Evolutionary conservation across 2,329 filamentous ascomycete species (phyloP), one percentile per base, ranked within the genome.

Genomic region (Aspergillus felis): DNA sequence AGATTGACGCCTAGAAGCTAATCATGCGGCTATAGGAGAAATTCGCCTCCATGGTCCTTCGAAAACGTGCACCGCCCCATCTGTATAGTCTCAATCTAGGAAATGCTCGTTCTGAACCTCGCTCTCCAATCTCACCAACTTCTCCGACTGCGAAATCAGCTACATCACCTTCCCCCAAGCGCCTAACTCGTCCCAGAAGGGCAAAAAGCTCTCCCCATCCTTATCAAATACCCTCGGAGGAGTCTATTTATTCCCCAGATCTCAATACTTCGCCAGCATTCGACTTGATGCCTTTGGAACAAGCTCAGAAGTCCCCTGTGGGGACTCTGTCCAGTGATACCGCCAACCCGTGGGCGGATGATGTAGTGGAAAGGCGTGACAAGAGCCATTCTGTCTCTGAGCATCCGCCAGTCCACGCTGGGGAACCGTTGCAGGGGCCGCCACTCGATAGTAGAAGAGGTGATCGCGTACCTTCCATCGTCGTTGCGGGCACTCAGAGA

Each of bases 211-310:
- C 61, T 29, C 68, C 61, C n/a, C 65, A 62, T 42, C 67, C 61
- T 42, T 61, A 50, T 51, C 66, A 62, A 22, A 55, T 67, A 50
- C 64, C 66, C 14, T 69, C 69, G 9, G 61, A 67, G 52, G 69
- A 72, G 35, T 69, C 71, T 4, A 61, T 74, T 25, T 74, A 71
- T 55, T 74, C 71, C 7, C 72, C 73, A 4, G 71, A 74, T 57
- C 66, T 75, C 50, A 69, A 73, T 51, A 74, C 70, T 1, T 74
- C 72, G 0, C 71, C 72, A 6, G 71, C 71, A 1, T 74, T 75
- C 50, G 71, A 73, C 55, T 61, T 74, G 29, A 74, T 73, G 71
- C 66, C 72, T 17, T 58, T 74, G 7, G 71, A 75, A 53, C 66
- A 75, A 54, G 72, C 73, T 4, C 72, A 74, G 53, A 68, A 64